Conservation (phyloP, 768 basidiomycete genomes). For the Hebeloma cylindrosporum region DNA sequence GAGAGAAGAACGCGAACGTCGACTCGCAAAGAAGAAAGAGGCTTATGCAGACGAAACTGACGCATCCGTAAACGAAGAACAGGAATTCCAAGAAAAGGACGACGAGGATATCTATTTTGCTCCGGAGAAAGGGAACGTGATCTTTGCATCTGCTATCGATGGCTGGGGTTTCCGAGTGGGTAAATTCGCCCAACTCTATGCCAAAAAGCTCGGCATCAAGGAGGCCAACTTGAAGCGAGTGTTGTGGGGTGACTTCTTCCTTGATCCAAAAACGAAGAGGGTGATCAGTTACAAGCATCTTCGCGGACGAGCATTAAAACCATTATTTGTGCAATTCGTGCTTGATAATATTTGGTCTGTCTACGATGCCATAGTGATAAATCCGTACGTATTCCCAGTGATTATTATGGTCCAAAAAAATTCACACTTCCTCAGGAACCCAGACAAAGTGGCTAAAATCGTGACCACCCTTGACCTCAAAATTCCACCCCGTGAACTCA, state of each 20-base stretch:
- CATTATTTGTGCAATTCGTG: constrained; percentile 96
- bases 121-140: constrained; percentile 91
- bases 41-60: constrained; percentile 64
- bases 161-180: constrained; percentile 97
- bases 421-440: constrained; percentile 59
- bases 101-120: constrained; percentile 98
- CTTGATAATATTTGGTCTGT: constrained; percentile 97
- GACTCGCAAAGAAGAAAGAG: constrained; percentile 76
- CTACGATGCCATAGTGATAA: constrained; percentile 85
- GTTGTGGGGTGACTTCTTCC: constrained; percentile 96
- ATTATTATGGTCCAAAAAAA: constrained; percentile 23
- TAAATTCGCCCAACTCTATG: constrained; percentile 92
- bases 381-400: constrained; percentile 66
- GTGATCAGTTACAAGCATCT: constrained; percentile 92
- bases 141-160: constrained; percentile 94
- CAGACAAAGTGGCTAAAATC: constrained; percentile 88
- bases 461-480: constrained; percentile 79
- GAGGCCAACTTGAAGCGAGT: constrained; percentile 83
- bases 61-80: constrained; percentile 54
- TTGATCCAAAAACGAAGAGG: constrained; percentile 94
- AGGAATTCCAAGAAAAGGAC: constrained; percentile 90
- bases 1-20: constrained; percentile 87
- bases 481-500: constrained; percentile 85
- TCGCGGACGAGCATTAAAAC: constrained; percentile 83
- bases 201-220: constrained; percentile 85